phyloP scores from a whole-genome alignment of 192 early-diverging fungal genomes.

The Backusella mclennaniae region DNA sequence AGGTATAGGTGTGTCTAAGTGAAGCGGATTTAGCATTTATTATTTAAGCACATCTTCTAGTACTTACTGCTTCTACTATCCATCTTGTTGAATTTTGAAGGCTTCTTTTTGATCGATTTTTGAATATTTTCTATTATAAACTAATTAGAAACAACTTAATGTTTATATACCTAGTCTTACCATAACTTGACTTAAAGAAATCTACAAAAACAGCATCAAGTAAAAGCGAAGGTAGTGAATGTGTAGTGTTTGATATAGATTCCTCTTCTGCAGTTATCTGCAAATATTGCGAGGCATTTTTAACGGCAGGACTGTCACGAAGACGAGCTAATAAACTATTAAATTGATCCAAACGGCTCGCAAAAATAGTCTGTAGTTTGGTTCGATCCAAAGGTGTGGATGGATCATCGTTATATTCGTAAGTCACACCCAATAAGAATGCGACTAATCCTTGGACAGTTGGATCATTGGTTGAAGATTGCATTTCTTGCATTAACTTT shows the following conservation, averaged over 20 bases:
- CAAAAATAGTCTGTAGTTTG: constrained; percentile 80
- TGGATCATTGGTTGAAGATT: constrained; percentile 81
- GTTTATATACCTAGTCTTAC: constrained; percentile 41
- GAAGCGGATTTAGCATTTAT: background rate
- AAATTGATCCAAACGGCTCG: constrained; percentile 89
- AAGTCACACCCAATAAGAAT: constrained; percentile 80
- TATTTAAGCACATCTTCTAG: background rate
- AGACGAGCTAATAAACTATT: constrained; percentile 80
- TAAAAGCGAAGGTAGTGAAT: constrained; percentile 64
- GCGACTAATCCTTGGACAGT: constrained; percentile 90
- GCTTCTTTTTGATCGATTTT: constrained; percentile 40
- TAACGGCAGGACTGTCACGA: constrained; percentile 80
- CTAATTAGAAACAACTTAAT: constrained; percentile 25
- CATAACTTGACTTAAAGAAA: constrained; percentile 78
- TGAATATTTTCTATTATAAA: constrained; percentile 37
- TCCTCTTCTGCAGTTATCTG: constrained; percentile 63
- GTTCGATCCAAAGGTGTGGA: constrained; percentile 69
- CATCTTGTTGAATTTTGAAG: constrained; percentile 24
- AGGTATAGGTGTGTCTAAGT: constrained; percentile 2
- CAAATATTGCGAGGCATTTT: constrained; percentile 67
- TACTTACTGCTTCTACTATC: constrained; percentile 7
- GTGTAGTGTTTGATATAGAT: constrained; percentile 27
- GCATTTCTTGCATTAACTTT: constrained; percentile 91
- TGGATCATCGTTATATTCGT: constrained; percentile 86
- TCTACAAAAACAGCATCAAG: constrained; percentile 87